Percentiles rank a stretch among this genome's conserved stretches.
Evolutionary conservation across 495 filamentous ascomycete species (phyloP).

Genomic region (Glonium stellatum): DNA sequence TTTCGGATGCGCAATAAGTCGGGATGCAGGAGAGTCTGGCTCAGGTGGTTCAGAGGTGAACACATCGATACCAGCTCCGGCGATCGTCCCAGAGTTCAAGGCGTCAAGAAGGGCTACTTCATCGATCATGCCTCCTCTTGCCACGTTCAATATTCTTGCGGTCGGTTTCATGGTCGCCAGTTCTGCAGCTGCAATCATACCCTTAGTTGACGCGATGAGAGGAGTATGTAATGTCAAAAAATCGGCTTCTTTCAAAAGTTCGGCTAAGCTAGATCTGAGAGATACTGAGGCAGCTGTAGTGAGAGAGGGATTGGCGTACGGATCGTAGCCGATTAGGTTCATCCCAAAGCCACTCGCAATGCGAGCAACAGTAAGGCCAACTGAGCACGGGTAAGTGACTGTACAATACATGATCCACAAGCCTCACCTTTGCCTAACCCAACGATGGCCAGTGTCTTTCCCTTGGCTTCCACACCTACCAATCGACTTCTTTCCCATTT

Average conservation of each 20-base stretch:
- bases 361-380: constrained; percentile 62
- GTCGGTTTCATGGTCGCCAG: constrained; percentile 60
- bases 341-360: constrained; percentile 64
- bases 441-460: constrained; percentile 61
- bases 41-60: constrained; percentile 63
- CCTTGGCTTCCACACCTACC: constrained; percentile 62
- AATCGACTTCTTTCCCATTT: constrained; percentile 64
- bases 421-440: constrained; percentile 56
- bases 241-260: constrained; percentile 55
- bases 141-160: constrained; percentile 61
- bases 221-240: constrained; percentile 73
- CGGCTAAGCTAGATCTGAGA: constrained; percentile 45
- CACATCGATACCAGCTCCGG: constrained; percentile 68
- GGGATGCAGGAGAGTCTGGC: constrained; percentile 45
- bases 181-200: constrained; percentile 55
- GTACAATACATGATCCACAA: neutral
- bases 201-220: constrained; percentile 60
- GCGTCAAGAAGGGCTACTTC: constrained; percentile 61
- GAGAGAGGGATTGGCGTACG: constrained; percentile 57
- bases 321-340: constrained; percentile 58
- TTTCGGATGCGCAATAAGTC: constrained; percentile 53
- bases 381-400: constrained; percentile 31
- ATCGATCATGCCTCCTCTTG: constrained; percentile 68
- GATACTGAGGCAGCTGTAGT: constrained; percentile 52
- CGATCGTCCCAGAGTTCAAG: constrained; percentile 58